phyloP scores from a whole-genome alignment of 1,284 basidiomycete genomes.

The Hymenochaete sp. region DNA sequence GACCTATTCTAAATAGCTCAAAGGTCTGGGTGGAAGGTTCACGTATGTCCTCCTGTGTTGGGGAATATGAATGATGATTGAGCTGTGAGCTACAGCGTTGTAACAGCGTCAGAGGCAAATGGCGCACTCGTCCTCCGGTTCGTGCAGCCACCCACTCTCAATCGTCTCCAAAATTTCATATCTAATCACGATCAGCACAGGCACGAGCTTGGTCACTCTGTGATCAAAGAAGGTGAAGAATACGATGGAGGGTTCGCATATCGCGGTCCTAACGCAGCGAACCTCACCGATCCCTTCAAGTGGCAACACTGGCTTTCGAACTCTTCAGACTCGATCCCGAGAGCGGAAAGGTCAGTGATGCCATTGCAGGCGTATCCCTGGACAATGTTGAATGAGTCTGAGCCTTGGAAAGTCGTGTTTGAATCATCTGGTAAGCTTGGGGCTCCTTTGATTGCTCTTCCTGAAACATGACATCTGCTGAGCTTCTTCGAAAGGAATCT shows the following conservation, averaged over 20 bases:
- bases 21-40: constrained; percentile 73
- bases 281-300: constrained; percentile 38
- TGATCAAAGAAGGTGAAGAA: constrained; percentile 76
- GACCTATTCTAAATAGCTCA: not conserved
- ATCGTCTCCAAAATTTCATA: not conserved
- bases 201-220: constrained; percentile 79
- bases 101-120: constrained; percentile 72
- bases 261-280: constrained; percentile 62
- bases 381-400: constrained; percentile 56
- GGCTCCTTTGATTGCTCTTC: not conserved
- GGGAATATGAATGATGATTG: constrained; percentile 1
- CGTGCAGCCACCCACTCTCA: not conserved
- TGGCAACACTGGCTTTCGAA: constrained; percentile 69
- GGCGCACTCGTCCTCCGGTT: constrained; percentile 66
- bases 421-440: constrained; percentile 44
- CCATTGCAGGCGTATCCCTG: constrained; percentile 71
- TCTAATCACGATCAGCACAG: constrained; percentile 17
- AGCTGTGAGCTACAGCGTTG: constrained; percentile 40
- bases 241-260: constrained; percentile 78
- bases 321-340: constrained; percentile 23
- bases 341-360: constrained; percentile 66
- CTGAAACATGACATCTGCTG: too few relatives aligned
- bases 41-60: constrained; percentile 44
- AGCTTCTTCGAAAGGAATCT: constrained; percentile 25
- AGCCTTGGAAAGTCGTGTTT: constrained; percentile 53